These are phyloP conservation scores for Ceratobasidium sp. DNA, from an alignment of 1,284 basidiomycete species.

Conservation along the genomic window DNA sequence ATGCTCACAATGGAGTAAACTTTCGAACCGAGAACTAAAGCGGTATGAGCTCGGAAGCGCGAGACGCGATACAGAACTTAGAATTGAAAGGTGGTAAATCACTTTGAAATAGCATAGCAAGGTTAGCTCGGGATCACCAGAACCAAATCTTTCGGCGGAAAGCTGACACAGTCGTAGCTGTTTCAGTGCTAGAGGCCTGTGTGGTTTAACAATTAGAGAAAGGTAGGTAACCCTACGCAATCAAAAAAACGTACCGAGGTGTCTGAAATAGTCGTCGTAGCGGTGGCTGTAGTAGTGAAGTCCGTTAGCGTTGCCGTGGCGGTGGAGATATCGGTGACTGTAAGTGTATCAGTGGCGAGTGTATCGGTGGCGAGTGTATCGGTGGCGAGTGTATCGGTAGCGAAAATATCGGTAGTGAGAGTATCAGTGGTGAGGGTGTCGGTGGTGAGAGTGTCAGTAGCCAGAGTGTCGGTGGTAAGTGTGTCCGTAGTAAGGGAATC, in stretches of 20 bases:
- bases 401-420: neutral
- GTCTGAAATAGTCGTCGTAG: neutral
- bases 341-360: neutral
- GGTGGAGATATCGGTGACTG: neutral
- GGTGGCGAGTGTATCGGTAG: neutral
- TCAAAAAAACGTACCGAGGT: neutral
- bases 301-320: conserved; percentile 9
- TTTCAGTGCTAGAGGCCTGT: neutral
- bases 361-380: neutral
- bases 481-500: neutral
- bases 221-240: neutral
- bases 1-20: too few relatives aligned
- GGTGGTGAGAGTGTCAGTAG: neutral
- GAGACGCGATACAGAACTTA: too few relatives aligned
- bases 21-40: too few relatives aligned
- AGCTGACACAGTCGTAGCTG: neutral
- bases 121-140: neutral
- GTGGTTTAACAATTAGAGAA: neutral
- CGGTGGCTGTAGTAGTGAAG: neutral
- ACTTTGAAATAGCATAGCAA: too few relatives aligned
- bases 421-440: conserved; percentile 1
- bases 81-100: too few relatives aligned
- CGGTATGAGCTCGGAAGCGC: too few relatives aligned
- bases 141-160: conserved; percentile 27
- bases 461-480: neutral